Evolutionary conservation across 371 early-diverging fungal genomes (phyloP).

Genomic region (Massospora cicadina): DNA sequence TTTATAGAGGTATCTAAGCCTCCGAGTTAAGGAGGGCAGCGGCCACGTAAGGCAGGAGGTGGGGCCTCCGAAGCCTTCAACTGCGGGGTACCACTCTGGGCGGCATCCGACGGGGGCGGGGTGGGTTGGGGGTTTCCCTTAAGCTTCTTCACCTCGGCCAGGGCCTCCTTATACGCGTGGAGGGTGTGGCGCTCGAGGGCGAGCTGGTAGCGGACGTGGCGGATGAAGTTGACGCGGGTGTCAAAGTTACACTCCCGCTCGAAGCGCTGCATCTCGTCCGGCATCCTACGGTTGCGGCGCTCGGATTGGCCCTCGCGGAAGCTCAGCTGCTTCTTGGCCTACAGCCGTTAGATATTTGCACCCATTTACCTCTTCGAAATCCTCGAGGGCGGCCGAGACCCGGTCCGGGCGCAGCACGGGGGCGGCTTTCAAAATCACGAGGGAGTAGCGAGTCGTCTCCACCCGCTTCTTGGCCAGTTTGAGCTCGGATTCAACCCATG

Average conservation of each 20-base stretch:
- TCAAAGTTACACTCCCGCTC: background rate
- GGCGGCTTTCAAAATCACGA: background rate
- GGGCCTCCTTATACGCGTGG: background rate
- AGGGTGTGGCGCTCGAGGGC: background rate
- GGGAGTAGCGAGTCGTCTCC: background rate
- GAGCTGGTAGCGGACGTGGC: background rate
- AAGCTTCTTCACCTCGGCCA: background rate
- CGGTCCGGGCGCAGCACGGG: background rate
- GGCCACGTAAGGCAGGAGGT: background rate
- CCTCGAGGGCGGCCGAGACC: background rate
- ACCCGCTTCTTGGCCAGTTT: background rate
- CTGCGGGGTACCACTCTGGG: background rate
- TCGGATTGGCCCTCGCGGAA: background rate
- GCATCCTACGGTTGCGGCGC: background rate
- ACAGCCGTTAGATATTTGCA: background rate
- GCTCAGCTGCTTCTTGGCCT: background rate
- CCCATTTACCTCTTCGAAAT: background rate
- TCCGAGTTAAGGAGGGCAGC: background rate
- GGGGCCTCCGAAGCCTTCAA: background rate
- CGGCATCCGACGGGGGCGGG: background rate
- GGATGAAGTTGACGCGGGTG: background rate
- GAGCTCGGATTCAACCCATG: background rate
- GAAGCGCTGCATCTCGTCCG: background rate
- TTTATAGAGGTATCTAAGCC: background rate
- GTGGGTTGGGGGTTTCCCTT: background rate